Conservation (phyloP, 1,139 yeast genomes). For the Candida smagusa region DNA sequence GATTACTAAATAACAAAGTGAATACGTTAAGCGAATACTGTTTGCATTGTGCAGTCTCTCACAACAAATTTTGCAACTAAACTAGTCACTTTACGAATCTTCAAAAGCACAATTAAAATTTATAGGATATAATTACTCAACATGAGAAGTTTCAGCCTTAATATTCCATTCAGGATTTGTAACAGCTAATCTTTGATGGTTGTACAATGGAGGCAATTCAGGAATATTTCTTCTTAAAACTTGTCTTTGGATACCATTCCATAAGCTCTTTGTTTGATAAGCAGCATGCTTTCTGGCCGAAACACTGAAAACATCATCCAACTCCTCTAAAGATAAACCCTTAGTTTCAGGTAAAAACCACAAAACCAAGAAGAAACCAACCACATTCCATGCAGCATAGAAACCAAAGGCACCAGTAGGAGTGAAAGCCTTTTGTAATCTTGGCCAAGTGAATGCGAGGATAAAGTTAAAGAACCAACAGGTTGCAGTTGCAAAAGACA, state of each 20-base stretch:
- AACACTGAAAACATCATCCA: constrained; percentile 67
- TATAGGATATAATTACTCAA: constrained; percentile 23
- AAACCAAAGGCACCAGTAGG: constrained; percentile 86
- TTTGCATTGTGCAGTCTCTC: too few relatives aligned
- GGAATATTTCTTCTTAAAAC: constrained; percentile 41
- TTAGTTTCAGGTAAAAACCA: constrained; percentile 72
- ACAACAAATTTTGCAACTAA: too few relatives aligned
- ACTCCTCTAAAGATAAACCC: constrained; percentile 65
- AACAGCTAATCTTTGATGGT: constrained; percentile 56
- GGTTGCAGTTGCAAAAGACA: constrained; percentile 81
- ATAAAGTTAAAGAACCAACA: constrained; percentile 85
- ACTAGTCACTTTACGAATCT: too few relatives aligned
- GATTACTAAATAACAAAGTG: too few relatives aligned
- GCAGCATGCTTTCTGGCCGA: constrained; percentile 52
- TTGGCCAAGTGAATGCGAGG: constrained; percentile 81
- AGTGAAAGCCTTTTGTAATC: constrained; percentile 60
- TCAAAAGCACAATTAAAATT: too few relatives aligned
- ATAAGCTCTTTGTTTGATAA: constrained; percentile 48
- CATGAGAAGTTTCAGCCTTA: constrained; percentile 48
- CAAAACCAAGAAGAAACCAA: constrained; percentile 67
- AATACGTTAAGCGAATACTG: too few relatives aligned
- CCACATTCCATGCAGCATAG: constrained; percentile 83
- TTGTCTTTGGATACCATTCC: constrained; percentile 42
- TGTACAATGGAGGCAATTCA: constrained; percentile 54
- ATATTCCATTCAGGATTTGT: constrained; percentile 61